Percentiles rank a stretch among this genome's conserved stretches.
Conservation (phyloP, 805 yeast genomes). For the Kodamaea restingae region DNA sequence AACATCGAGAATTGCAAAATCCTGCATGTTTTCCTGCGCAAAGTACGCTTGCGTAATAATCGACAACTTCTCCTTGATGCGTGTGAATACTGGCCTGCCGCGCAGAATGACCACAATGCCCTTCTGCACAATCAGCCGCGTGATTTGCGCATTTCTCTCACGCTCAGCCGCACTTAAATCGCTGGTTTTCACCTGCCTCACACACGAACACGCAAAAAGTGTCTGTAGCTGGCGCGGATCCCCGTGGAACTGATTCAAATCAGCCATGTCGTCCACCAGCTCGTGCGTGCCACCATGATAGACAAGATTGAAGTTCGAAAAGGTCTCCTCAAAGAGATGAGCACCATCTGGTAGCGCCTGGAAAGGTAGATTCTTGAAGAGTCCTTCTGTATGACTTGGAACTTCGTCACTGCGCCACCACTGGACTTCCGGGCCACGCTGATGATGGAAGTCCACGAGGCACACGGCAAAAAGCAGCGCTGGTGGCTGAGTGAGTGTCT, state of each 20-base stretch:
- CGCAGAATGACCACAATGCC: conserved; percentile 82
- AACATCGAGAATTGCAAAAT: conserved; percentile 61
- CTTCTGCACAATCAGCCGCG: conserved; percentile 87
- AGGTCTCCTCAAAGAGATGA: conserved; percentile 89
- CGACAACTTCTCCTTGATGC: conserved; percentile 83
- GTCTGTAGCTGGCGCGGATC: conserved; percentile 52
- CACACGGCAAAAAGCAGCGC: conserved; percentile 71
- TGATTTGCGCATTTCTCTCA: conserved; percentile 57
- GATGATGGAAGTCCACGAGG: conserved; percentile 88
- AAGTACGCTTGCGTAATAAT: conserved; percentile 86
- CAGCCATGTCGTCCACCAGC: conserved; percentile 44
- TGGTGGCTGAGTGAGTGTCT: neutral
- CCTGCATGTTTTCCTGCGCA: conserved; percentile 71
- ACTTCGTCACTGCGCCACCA: conserved; percentile 64
- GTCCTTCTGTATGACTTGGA: conserved; percentile 26
- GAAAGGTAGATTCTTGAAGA: conserved; percentile 88
- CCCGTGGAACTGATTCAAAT: conserved; percentile 28
- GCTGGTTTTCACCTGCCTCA: conserved; percentile 69
- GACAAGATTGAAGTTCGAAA: conserved; percentile 80
- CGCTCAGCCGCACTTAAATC: conserved; percentile 46
- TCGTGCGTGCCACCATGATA: conserved; percentile 52
- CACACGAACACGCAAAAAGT: conserved; percentile 92
- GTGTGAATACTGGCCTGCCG: conserved; percentile 77
- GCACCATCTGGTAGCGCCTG: conserved; percentile 97
- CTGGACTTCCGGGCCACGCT: conserved; percentile 91